Base-by-base conservation (phyloP, 208 protist species). In the Crithidia sp. region DNA sequence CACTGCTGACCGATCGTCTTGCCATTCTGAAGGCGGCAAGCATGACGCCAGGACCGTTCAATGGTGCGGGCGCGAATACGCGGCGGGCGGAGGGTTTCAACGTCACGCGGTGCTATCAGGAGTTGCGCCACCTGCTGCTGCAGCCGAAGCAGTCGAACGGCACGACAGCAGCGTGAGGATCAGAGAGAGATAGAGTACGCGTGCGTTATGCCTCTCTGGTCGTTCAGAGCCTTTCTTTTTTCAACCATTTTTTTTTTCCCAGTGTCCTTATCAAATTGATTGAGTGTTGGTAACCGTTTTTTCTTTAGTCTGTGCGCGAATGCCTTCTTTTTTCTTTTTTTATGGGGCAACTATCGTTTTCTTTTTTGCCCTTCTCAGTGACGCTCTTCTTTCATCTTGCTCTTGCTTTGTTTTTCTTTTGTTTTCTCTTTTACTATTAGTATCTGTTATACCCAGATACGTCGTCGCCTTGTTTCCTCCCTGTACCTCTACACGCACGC, bases 1-100 rank as follows among this genome's bases (percentile, higher is more conserved):
- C 63, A 7, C 60, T 91, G n/a, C 56, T 79, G 41, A 39, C 44
- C 12, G 86, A 87, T 17, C 72, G 78, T 3, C 54, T 71, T 17
- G 66, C 59, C 0, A 69, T 87, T 39, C 57, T 74, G 49, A 71
- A 76, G 53, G 82, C 72, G 16, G 74, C 74, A 2, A 40, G 67
- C 43, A 70, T 79, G 71, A 39, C 44, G 43, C 56, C 59, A 10
- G 64, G 74, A 0, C 60, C 67, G 8, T 57, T 53, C 67, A 72
- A 17, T 36, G 74, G 74, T 4, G 63, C 74, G 4, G 74, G 61
- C 6, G 67, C 67, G 7, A 79, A 78, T 59, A 67, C 49, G 36
- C 60, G 59, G 10, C 60, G 47, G 19, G n/a, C 13, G 5, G 53
- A 58, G 8, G 47, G 47, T 14, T 74, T 74, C 52, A 74, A 53